Evolutionary conservation across 345 rosid species (phyloP).

Genomic region (Arabidopsis suecica): DNA sequence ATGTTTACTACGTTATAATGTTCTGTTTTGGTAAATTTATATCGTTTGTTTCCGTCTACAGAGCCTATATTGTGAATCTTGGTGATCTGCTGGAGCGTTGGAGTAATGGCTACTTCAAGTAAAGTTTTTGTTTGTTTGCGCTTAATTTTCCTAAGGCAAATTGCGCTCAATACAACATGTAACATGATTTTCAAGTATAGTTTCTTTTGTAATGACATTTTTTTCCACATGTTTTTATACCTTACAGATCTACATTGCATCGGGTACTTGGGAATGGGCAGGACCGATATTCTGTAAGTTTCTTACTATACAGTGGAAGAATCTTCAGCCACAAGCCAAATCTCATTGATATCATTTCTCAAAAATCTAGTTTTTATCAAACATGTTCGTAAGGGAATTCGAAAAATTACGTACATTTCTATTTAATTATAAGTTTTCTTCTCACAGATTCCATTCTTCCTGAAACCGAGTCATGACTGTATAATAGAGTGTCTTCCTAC

Average conservation of each 20-base stretch:
- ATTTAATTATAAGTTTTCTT: background rate
- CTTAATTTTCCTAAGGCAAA: background rate
- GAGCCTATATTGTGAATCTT: slow-evolving; percentile 78
- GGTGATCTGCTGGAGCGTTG: slow-evolving; percentile 91
- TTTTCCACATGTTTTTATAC: background rate
- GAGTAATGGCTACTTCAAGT: slow-evolving; percentile 88
- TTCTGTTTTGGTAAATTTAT: background rate
- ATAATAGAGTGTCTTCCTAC: slow-evolving; percentile 86
- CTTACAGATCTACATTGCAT: slow-evolving; percentile 75
- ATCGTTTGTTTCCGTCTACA: slow-evolving; percentile 33
- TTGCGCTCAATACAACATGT: background rate
- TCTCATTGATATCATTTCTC: background rate
- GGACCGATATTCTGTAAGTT: slow-evolving; percentile 71
- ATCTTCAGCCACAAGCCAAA: background rate
- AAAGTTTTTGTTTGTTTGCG: slow-evolving; percentile 7
- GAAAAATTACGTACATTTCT: background rate
- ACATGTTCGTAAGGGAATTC: background rate
- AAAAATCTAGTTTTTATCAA: background rate
- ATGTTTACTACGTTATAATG: background rate
- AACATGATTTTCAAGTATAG: background rate
- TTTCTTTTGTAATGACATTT: background rate
- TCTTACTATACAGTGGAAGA: background rate
- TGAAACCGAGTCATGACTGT: slow-evolving; percentile 79
- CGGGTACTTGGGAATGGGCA: slow-evolving; percentile 75
- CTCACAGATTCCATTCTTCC: slow-evolving; percentile 71